These are phyloP conservation scores for Pythium rishiriense DNA, from an alignment of 352 stramenopile genomes.

Conservation along the genomic window DNA sequence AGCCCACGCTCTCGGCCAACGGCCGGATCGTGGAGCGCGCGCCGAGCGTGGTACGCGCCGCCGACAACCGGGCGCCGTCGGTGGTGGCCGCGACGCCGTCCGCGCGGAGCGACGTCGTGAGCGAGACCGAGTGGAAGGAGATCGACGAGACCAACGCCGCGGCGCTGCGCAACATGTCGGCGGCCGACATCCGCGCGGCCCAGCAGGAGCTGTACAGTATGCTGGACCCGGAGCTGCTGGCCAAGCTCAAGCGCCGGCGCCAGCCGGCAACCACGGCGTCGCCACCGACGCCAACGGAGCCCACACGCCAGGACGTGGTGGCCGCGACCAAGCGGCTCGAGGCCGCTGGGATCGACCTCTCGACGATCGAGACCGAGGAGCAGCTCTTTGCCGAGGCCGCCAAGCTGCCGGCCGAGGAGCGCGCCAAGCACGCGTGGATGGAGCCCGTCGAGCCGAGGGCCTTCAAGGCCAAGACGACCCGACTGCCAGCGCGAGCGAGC, in stretches of 20 bases:
- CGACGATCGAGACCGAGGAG: conserved; percentile 62
- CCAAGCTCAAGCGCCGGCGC: conserved; percentile 57
- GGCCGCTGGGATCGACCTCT: conserved; percentile 37
- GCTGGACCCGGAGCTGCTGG: conserved; percentile 62
- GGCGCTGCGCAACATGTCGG: conserved; percentile 61
- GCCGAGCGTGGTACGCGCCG: conserved; percentile 6
- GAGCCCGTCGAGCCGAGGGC: conserved; percentile 22
- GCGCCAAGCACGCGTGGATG: conserved; percentile 81
- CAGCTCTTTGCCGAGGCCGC: conserved; percentile 48
- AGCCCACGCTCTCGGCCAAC: conserved; percentile 25
- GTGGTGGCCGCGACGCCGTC: too few species aligned
- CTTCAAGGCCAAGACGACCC: neutral
- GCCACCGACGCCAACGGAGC: neutral
- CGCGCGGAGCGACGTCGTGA: conserved; percentile 12
- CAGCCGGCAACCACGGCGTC: neutral
- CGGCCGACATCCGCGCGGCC: conserved; percentile 64
- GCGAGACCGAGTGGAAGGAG: conserved; percentile 41
- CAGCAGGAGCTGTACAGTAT: conserved; percentile 64
- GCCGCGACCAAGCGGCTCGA: conserved; percentile 6
- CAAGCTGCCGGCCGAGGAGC: conserved; percentile 60
- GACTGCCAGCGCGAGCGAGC: conserved; percentile 17
- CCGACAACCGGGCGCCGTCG: too few species aligned
- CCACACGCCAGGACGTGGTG: conserved; percentile 15
- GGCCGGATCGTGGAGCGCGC: conserved; percentile 28
- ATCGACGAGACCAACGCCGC: conserved; percentile 65